A percentile compares a stretch with the other conserved stretches of the same genome.
phyloP scores from a whole-genome alignment of 257 asterid species.

The Ophiorrhiza pumila region DNA sequence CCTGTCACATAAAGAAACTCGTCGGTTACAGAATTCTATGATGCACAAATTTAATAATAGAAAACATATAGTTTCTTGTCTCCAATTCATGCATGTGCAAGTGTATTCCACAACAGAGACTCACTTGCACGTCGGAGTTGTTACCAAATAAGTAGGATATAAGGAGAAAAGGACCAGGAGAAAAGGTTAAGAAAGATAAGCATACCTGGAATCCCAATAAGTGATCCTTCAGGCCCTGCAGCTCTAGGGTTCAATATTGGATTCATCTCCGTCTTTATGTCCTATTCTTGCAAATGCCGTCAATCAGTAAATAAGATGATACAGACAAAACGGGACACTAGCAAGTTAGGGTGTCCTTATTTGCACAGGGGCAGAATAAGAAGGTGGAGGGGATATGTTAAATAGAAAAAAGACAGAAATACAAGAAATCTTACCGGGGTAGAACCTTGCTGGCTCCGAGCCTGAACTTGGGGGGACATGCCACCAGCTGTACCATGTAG shows the following conservation, averaged over 20 bases:
- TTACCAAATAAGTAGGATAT: neutral
- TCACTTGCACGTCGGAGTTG: neutral
- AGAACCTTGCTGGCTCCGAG: conserved; percentile 91
- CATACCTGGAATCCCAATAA: conserved; percentile 86
- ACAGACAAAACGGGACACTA: neutral
- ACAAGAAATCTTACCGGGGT: conserved; percentile 56
- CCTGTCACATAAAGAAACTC: conserved; percentile 46
- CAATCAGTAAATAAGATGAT: neutral
- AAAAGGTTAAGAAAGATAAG: neutral
- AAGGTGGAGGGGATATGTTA: neutral
- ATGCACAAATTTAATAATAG: neutral
- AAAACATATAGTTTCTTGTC: neutral
- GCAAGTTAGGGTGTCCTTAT: neutral
- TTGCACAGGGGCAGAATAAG: neutral
- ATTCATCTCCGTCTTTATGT: conserved; percentile 84
- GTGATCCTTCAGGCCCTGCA: conserved; percentile 83
- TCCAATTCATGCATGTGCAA: neutral
- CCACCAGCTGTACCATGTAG: conserved; percentile 77
- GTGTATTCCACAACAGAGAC: neutral
- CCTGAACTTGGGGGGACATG: conserved; percentile 90
- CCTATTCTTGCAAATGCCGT: conserved; percentile 44
- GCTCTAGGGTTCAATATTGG: conserved; percentile 74
- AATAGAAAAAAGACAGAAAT: conserved; percentile 14
- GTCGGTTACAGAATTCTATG: conserved; percentile 13
- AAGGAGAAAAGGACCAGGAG: neutral